Conservation (phyloP, 768 basidiomycete species). For the Tylopilus sp. region DNA sequence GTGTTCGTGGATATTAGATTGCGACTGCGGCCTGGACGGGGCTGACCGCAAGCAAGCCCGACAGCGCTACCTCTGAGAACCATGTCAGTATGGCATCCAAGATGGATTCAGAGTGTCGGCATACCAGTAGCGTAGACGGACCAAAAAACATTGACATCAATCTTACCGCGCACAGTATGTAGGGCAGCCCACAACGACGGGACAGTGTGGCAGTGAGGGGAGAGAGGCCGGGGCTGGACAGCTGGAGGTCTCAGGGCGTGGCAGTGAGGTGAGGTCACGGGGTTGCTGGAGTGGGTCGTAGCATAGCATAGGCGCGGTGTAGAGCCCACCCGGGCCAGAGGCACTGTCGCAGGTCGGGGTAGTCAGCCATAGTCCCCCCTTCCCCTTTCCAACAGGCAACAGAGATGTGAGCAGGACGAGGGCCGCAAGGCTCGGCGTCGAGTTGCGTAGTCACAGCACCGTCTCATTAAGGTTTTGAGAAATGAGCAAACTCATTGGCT, state of each 20-base stretch:
- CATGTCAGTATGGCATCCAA: neutral
- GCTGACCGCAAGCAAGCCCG: slow-evolving; percentile 33
- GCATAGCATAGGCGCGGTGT: too few relatives aligned
- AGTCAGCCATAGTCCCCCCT: too few relatives aligned
- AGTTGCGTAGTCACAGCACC: slow-evolving; percentile 41
- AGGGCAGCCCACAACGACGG: slow-evolving; percentile 37
- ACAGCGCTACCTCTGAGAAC: slow-evolving; percentile 28
- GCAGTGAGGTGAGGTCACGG: too few relatives aligned
- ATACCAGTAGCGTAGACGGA: slow-evolving; percentile 31
- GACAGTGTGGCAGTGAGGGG: too few relatives aligned
- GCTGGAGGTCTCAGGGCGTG: too few relatives aligned
- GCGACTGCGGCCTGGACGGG: slow-evolving; percentile 35
- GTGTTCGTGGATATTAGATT: slow-evolving; percentile 34
- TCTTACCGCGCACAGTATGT: slow-evolving; percentile 25
- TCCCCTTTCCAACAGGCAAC: too few relatives aligned
- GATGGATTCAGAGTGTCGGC: neutral
- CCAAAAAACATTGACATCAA: slow-evolving; percentile 15
- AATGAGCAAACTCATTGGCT: slow-evolving; percentile 18
- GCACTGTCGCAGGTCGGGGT: too few relatives aligned
- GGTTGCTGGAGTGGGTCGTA: too few relatives aligned
- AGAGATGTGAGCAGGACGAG: slow-evolving; percentile 36
- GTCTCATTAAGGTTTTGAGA: slow-evolving; percentile 34
- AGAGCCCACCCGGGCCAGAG: too few relatives aligned
- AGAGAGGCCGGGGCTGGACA: too few relatives aligned
- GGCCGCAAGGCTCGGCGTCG: slow-evolving; percentile 31